Evolutionary conservation across 2,329 filamentous ascomycete genomes (phyloP), one percentile per base, ranked within the genome.

Genomic region (Neurospora crassa): DNA sequence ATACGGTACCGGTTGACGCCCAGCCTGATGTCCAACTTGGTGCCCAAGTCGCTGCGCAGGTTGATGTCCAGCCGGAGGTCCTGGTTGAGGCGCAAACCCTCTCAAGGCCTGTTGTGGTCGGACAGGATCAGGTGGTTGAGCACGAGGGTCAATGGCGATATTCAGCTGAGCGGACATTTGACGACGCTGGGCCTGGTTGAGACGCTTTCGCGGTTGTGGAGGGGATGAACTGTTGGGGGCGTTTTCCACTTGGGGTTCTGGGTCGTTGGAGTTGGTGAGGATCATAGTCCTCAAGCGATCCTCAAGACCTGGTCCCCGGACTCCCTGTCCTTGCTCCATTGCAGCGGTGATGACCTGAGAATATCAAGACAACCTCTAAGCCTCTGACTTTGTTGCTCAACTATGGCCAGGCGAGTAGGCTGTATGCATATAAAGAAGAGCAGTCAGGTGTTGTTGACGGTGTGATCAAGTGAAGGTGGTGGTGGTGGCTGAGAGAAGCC

Each of bases 181-280:
- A 29, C 88, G 85, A 68, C 88, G 83, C 75, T 90, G 87, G 1
- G 88, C 88, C 76, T 91, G 89, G 72, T 91, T 91, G 2, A 82
- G 85, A 29, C 88, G 86, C 75, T 84, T 88, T 75, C 82, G 81
- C 69, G 75, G 6, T 29, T 41, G 68, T 12, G 70, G 24, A n/a
- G 53, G 53, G 53, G 53, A 63, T 63, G 53, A 63, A 63, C 53
- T 14, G 24, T 1, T 63, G 24, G 14, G 24, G 53, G 53, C 53
- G 53, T 63, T 63, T 63, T n/a, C 53, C 14, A 63, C 14, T 18
- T 63, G 53, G 67, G 40, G 29, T 16, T 18, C 40, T 14, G 45
- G 59, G 34, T 69, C 67, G 16, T 68, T 79, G 68, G 82, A 80
- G 76, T 88, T 87, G 73, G 82, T 84, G 68, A 91, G 81, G 40